Evolutionary conservation across 2,329 filamentous ascomycete genomes (phyloP).

Genomic region (Myotisia sp.): DNA sequence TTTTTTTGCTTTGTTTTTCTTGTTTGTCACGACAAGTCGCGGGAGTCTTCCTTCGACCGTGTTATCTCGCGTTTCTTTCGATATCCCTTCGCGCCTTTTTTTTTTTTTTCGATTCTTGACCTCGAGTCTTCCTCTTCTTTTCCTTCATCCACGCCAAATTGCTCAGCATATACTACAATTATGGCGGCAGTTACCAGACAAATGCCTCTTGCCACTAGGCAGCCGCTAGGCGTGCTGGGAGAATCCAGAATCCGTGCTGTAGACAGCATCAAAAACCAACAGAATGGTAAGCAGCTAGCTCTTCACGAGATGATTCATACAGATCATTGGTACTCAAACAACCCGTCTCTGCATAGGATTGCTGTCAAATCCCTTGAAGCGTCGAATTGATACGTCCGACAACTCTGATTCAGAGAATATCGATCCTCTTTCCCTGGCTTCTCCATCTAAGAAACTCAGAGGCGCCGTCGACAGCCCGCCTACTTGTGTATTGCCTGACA

Average conservation of each 20-base stretch:
- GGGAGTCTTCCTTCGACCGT: no score
- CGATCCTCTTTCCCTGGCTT: conserved; percentile 38
- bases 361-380: conserved; percentile 32
- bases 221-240: conserved; percentile 21
- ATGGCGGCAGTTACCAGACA: conserved; percentile 19
- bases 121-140: no score
- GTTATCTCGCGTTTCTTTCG: no score
- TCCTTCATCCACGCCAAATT: no score
- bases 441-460: conserved; percentile 35
- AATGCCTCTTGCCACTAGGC: conserved; percentile 16
- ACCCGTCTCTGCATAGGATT: conserved; percentile 6
- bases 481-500: conserved; percentile 2
- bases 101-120: no score
- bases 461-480: conserved; percentile 3
- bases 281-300: conserved; percentile 22
- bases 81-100: no score
- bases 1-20: no score
- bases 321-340: neutral
- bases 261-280: conserved; percentile 22
- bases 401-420: conserved; percentile 46
- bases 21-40: no score
- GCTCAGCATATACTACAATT: no score
- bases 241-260: conserved; percentile 19
- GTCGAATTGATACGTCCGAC: conserved; percentile 30
- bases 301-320: neutral